Evolutionary conservation across 2,329 filamentous ascomycete genomes (phyloP).

Genomic region (Monascus ruber): DNA sequence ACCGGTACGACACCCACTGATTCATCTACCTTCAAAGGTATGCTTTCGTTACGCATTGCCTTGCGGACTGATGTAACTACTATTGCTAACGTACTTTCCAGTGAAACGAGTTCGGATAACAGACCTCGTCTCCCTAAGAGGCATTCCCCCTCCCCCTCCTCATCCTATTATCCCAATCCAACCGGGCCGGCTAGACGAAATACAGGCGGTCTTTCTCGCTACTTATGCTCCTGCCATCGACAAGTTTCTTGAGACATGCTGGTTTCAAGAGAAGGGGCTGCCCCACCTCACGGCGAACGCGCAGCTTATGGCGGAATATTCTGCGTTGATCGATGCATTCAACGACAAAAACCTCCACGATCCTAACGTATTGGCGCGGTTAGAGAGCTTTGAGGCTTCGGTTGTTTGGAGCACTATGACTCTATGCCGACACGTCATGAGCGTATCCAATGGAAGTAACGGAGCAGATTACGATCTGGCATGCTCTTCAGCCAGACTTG

Average conservation of each 20-base stretch:
- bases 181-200: conserved; percentile 47
- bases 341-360: conserved; percentile 29
- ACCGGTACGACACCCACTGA: conserved; percentile 19
- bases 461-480: conserved; percentile 45
- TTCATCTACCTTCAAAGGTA: conserved; percentile 41
- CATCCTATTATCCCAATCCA: conserved; percentile 38
- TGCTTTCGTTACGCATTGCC: conserved; percentile 1
- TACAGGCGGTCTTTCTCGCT: conserved; percentile 60
- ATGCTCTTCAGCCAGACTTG: conserved; percentile 58
- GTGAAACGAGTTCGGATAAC: conserved; percentile 60
- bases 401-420: conserved; percentile 50
- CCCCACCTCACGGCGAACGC: conserved; percentile 44
- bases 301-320: conserved; percentile 54
- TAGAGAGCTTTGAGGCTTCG: conserved; percentile 46
- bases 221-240: conserved; percentile 67
- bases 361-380: conserved; percentile 23
- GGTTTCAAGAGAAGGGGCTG: conserved; percentile 56
- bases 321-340: conserved; percentile 47
- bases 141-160: conserved; percentile 46
- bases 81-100: conserved; percentile 34
- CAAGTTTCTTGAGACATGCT: conserved; percentile 68
- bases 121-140: conserved; percentile 57
- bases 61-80: neutral
- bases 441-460: conserved; percentile 23
- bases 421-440: conserved; percentile 37